Conservation (phyloP, 2,329 filamentous ascomycete genomes). For the Alternaria sp. region DNA sequence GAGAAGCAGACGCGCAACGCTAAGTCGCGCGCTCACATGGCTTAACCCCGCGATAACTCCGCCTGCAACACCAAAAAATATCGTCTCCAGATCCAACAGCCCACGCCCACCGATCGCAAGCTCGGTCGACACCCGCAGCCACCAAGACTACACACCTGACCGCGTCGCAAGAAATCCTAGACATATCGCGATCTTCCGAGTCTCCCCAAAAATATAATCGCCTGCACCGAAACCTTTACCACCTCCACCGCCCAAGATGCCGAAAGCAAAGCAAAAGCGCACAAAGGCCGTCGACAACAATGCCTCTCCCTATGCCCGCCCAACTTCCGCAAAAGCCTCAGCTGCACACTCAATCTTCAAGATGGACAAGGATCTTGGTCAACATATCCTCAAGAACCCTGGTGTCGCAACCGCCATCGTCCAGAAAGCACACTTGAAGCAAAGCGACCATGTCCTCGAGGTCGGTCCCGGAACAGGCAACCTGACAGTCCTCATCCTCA, state of each 20-base stretch:
- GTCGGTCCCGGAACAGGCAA: constrained; percentile 91
- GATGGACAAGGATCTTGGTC: constrained; percentile 90
- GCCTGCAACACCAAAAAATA: constrained; percentile 32
- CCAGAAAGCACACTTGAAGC: constrained; percentile 87
- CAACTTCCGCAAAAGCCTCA: constrained; percentile 55
- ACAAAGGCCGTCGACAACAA: constrained; percentile 41
- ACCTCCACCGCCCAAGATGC: constrained; percentile 47
- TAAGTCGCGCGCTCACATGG: constrained; percentile 29
- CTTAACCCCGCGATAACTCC: constrained; percentile 32
- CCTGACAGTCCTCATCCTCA: constrained; percentile 86
- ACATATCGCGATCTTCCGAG: background rate
- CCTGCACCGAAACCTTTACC: background rate
- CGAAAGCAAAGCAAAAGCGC: constrained; percentile 55
- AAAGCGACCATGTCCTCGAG: constrained; percentile 87
- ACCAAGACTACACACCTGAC: background rate
- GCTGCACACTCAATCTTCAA: constrained; percentile 88
- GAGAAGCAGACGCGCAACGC: constrained; percentile 13
- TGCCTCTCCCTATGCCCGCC: constrained; percentile 56
- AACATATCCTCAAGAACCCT: constrained; percentile 93
- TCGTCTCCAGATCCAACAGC: constrained; percentile 24
- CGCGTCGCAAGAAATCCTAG: background rate
- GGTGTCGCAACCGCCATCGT: constrained; percentile 84
- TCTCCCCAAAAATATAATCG: background rate
- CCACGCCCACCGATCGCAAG: constrained; percentile 11
- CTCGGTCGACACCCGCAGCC: background rate